Conservation (phyloP, 2,329 filamentous ascomycete genomes). For the Fusarium incarnatum region DNA sequence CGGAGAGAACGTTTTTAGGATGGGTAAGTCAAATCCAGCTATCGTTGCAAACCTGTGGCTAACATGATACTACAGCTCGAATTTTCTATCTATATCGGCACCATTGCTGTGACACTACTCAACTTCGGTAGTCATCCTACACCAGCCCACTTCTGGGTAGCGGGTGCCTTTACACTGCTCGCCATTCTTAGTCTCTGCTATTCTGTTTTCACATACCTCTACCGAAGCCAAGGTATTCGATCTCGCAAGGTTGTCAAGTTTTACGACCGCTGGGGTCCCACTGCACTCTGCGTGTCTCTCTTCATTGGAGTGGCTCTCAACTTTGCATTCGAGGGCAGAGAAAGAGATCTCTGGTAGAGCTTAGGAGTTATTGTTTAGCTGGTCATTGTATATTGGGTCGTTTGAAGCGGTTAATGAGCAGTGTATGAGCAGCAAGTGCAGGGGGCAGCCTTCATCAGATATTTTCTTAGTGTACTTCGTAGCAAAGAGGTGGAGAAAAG, state of each 20-base stretch:
- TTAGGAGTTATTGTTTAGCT: constrained; percentile 1
- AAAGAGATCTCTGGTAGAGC: constrained; percentile 64
- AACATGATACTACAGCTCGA: constrained; percentile 72
- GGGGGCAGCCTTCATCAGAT: constrained; percentile 11
- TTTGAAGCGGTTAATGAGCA: constrained; percentile 18
- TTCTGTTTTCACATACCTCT: constrained; percentile 85
- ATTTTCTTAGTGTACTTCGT: constrained; percentile 8
- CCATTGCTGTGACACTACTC: constrained; percentile 84
- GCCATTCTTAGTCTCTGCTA: constrained; percentile 85
- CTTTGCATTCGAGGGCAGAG: constrained; percentile 80
- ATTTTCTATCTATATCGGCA: constrained; percentile 93
- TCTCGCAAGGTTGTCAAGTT: constrained; percentile 87
- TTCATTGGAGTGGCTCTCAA: constrained; percentile 81
- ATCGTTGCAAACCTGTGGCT: neutral
- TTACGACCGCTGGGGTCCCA: constrained; percentile 91
- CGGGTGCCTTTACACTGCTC: constrained; percentile 84
- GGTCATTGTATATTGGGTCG: constrained; percentile 4
- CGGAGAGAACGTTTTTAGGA: constrained; percentile 93
- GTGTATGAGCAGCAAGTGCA: neutral
- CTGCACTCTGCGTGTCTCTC: constrained; percentile 77
- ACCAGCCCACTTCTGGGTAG: constrained; percentile 71
- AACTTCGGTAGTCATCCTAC: constrained; percentile 77
- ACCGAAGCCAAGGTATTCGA: constrained; percentile 87
- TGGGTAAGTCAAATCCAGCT: constrained; percentile 72
- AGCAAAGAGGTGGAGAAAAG: constrained; percentile 5